Conservation (phyloP, 441 rosid species). For the Rhodomyrtus psidioides region DNA sequence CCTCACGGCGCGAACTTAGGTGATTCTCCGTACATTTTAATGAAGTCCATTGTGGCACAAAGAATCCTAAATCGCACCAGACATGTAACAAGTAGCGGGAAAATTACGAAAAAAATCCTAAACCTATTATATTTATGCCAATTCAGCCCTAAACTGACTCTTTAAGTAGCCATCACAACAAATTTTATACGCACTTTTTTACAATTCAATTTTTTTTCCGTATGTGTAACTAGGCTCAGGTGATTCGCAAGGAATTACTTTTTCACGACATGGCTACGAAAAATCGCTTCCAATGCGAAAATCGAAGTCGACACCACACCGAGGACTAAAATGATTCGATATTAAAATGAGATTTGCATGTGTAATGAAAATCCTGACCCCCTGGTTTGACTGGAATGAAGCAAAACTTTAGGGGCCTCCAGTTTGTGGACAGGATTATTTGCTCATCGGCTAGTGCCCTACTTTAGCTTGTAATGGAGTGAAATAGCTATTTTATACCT, state of each 20-base stretch:
- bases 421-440: not conserved
- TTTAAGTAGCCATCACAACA: too few species aligned
- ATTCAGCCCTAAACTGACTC: too few species aligned
- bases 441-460: not conserved
- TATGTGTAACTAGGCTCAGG: not conserved
- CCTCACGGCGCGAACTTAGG: not conserved
- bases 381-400: not conserved
- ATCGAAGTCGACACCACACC: not conserved
- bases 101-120: too few species aligned
- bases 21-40: not conserved
- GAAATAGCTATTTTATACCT: not conserved
- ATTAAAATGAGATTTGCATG: not conserved
- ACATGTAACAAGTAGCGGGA: not conserved
- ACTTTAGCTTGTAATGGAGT: not conserved
- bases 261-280: not conserved
- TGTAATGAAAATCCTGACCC: not conserved
- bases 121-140: too few species aligned
- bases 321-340: not conserved
- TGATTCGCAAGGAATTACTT: not conserved
- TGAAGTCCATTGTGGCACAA: not conserved
- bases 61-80: not conserved
- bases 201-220: too few species aligned
- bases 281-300: not conserved
- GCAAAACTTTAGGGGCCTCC: not conserved
- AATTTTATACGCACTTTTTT: too few species aligned